Base-by-base conservation (phyloP, 129 eudicot species). In the sunflower (Helianthus annuus) region DNA sequence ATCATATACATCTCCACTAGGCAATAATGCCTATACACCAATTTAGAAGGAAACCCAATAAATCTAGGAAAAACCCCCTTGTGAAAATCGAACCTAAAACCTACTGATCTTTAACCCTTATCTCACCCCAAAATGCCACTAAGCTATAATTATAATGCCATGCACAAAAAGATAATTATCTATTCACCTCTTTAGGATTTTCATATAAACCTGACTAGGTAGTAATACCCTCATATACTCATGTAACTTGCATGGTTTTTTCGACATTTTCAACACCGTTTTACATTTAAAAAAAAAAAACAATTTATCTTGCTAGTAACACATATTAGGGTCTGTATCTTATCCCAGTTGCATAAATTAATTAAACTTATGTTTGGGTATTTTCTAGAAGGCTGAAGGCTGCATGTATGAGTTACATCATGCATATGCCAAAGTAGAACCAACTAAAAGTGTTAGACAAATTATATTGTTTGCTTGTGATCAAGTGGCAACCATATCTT, bases 331-430 rank as follows among this genome's bases (percentile, higher is more conserved):
- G 2, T 40, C n/a, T 16, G 9, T 42, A 3, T 7, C 6, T 36
- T 15, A 7, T 63, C 55, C 24, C 53, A 13, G 9, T 10, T 27
- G 32, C 32, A 27, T 27, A 1, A 27, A 27, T 34, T 22, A 15
- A 32, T 27, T 32, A 66, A 32, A 22, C 53, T 24, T 46, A 24
- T 34, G 10, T 15, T 62, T 14, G 63, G 32, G 54, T 27, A 61
- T 15, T 12, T 39, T 52, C 56, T 74, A 24, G 72, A 74, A 64
- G 65, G 78, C 24, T 54, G 72, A 74, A 64, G 65, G 78, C 24
- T 54, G 46, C 57, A 52, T 7, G 36, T 48, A 61, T 29, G 71
- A 39, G 48, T 57, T 32, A 39, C 64, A 38, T 64, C 56, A 27
- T 27, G 32, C 0, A 64, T 64, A 49, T 46, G 17, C 38, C 4